Evolutionary conservation across 305 asterid species (phyloP).

Genomic region (Fraxinus baroniana): DNA sequence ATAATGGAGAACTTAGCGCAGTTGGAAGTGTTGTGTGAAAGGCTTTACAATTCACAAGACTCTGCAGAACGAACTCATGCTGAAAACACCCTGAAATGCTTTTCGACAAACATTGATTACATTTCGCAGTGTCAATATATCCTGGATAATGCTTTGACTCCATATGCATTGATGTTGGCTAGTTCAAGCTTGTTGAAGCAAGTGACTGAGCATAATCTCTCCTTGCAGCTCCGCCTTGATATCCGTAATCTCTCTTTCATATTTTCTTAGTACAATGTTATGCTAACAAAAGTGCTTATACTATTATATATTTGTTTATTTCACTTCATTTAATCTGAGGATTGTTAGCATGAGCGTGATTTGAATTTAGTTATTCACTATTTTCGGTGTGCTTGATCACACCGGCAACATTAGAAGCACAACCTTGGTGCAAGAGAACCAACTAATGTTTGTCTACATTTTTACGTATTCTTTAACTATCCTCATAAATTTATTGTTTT

Average conservation of each 20-base stretch:
- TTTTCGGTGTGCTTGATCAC: neutral
- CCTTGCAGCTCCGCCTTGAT: conserved; percentile 97
- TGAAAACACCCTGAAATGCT: conserved; percentile 94
- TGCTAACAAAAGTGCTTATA: neutral
- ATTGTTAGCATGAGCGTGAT: conserved; percentile 9
- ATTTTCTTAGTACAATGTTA: conserved; percentile 25
- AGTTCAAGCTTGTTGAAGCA: conserved; percentile 99
- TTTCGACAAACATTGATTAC: conserved; percentile 88
- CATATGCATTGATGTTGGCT: conserved; percentile 98
- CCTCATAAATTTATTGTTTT: conserved; percentile 38
- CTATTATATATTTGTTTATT: neutral
- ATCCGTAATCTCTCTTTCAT: conserved; percentile 67
- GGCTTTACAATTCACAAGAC: conserved; percentile 96
- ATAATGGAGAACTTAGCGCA: conserved; percentile 98
- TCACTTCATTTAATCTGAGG: conserved; percentile 12
- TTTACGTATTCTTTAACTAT: conserved; percentile 13
- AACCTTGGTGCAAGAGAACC: conserved; percentile 21
- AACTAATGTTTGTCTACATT: conserved; percentile 8
- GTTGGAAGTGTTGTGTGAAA: conserved; percentile 94
- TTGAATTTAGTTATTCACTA: conserved; percentile 7
- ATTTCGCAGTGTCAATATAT: conserved; percentile 97
- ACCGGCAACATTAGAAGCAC: conserved; percentile 9
- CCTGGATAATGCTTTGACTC: conserved; percentile 96
- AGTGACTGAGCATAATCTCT: conserved; percentile 94
- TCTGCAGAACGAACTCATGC: conserved; percentile 94